These are phyloP conservation scores for Voacanga thouarsii DNA, from an alignment of 257 asterid species.

Conservation along the genomic window DNA sequence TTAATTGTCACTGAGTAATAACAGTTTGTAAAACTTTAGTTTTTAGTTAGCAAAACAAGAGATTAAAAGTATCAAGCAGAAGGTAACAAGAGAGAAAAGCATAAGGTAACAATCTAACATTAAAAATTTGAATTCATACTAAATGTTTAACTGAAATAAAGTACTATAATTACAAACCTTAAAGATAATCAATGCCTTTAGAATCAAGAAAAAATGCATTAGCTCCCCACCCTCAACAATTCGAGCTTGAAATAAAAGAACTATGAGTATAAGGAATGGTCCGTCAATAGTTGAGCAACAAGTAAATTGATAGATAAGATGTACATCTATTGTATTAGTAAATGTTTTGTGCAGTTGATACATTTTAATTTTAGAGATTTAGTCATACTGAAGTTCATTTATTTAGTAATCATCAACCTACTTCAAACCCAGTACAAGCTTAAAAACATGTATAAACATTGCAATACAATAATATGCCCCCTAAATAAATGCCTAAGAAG, in stretches of 20 bases:
- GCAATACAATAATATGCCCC: neutral
- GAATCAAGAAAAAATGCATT: constrained; percentile 55
- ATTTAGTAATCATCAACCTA: neutral
- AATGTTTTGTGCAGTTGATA: neutral
- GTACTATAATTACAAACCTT: constrained; percentile 44
- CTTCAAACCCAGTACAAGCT: neutral
- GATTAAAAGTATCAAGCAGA: neutral
- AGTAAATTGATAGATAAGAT: neutral
- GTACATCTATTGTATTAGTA: neutral
- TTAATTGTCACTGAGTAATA: too few species aligned
- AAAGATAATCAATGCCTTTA: constrained; percentile 56
- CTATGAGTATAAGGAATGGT: constrained; percentile 14
- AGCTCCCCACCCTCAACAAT: constrained; percentile 67
- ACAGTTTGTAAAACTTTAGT: neutral
- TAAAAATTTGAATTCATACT: neutral
- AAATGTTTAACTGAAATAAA: neutral
- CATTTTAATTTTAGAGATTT: neutral
- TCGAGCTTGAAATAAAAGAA: constrained; percentile 51
- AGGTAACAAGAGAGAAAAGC: neutral
- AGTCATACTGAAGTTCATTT: neutral
- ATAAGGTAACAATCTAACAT: neutral
- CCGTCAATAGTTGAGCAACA: neutral
- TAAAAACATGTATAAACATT: neutral
- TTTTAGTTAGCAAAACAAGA: neutral
- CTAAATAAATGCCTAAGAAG: neutral